Evolutionary conservation across 176 grass and related monocot species (phyloP), one percentile per base, ranked within the genome.

Genomic region (Musa itinerans): DNA sequence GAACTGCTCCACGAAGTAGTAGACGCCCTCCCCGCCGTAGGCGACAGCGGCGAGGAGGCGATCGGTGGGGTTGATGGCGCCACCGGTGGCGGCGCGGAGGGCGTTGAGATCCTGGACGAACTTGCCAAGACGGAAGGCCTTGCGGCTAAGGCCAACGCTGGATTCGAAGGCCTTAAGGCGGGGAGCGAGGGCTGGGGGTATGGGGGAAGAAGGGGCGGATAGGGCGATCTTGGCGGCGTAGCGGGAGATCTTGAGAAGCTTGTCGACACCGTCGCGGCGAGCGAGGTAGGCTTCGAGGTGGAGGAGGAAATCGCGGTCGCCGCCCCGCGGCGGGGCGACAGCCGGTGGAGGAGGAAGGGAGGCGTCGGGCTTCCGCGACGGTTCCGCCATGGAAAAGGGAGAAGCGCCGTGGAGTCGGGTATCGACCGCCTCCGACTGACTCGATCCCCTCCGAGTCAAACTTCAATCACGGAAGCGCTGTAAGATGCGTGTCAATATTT

Each of bases 221-320:
- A 98, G 90, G 9, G 83, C 81, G 80, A 98, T 87, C 78, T 86
- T 87, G 8, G 86, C 76, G 20, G 95, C 84, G 84, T 98, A 99
- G 72, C 95, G 88, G 29, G 90, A 89, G 80, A 98, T 93, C 90
- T 98, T 98, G 76, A 98, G 95, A 53, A 98, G 88, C 76, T 98
- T 98, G 80, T 98, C 95, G 78, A 98, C 90, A 50, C 95, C 88
- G 76, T 99, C 95, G 76, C 88, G 95, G 72, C 94, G 94, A 14
- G 84, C 82, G 54, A 98, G 86, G 78, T 98, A 93, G 78, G 84
- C 88, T 76, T 98, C 94, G 24, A 98, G 80, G 73, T 99, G 90
- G 57, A 83, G 69, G 25, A 94, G 86, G 82, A 99, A 94, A 70
- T 94, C 95, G 10, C 90, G 86, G 23, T 80, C 69, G n/a, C 1